Base-by-base conservation (phyloP, 495 filamentous ascomycete species). In the Neurospora sp. region DNA sequence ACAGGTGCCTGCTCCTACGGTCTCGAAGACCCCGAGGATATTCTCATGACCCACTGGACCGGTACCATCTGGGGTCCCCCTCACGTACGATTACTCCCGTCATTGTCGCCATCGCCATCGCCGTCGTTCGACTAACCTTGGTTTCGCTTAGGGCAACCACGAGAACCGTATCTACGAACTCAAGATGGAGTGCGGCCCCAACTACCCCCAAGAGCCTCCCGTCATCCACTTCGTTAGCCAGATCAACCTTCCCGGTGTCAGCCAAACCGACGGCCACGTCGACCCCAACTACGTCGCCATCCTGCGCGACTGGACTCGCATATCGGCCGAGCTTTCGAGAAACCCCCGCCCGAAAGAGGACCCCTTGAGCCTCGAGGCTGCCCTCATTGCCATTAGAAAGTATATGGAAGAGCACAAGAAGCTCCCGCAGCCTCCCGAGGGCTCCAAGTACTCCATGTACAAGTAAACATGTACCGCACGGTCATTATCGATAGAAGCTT, bases 371-470 rank as follows among this genome's bases (percentile, higher is more conserved):
- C 73, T 77, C 71, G 96, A 82, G 90, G 91, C 92, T 90, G 76
- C 75, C 8, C 71, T 80, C 3, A 75, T 76, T 31, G 77, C 74
- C 61, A 78, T 80, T 71, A 70, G 75, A 59, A 80, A 77, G 80
- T 96, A 92, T 77, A 99, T 99, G 96, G 95, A 95, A n/a, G 88
- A 91, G 77, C 88, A 98, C 83, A 97, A 97, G 88, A 98, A 98
- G 83, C 88, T 98, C 14, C 91, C 93, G 16, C 96, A 99, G 80
- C 96, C 96, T 70, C 86, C 93, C 4, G 96, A 99, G 83, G 94
- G 94, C 61, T 89, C 91, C 68, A 93, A 88, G 71, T 98, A 91
- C 79, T 71, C 76, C 20, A 78, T 80, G 4, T 81, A 81, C 72
- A 77, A 77, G 71, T 77, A 68, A 74, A 44, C 16, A 69, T 16